These are phyloP conservation scores for Sphagnum magellanicum DNA, from an alignment of 228 moss, liverwort and hornwort species.

Conservation along the genomic window DNA sequence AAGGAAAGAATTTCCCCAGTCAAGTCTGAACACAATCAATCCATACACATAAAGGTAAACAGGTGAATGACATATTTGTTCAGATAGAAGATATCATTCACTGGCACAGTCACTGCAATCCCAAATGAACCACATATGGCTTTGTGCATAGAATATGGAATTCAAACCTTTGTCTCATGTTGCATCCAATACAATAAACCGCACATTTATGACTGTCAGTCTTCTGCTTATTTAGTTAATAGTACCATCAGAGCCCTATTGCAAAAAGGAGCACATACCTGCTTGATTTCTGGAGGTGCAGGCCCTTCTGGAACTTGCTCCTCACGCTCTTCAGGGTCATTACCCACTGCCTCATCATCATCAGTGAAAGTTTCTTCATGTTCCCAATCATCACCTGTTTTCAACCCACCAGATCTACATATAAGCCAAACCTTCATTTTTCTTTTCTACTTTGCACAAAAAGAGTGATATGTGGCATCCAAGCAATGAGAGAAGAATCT, in stretches of 20 bases:
- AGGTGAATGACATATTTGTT: too few relatives aligned
- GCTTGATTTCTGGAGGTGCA: constrained; percentile 95
- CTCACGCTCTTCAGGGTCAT: constrained; percentile 93
- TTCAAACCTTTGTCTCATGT: background rate
- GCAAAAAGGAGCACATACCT: constrained; percentile 29
- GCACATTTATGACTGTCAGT: background rate
- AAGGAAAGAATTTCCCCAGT: constrained; percentile 4
- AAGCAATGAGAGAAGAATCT: too few relatives aligned
- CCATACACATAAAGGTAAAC: background rate
- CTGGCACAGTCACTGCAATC: too few relatives aligned
- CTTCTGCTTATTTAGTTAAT: too few relatives aligned
- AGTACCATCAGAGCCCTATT: too few relatives aligned
- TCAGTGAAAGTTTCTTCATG: constrained; percentile 99
- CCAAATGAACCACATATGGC: too few relatives aligned
- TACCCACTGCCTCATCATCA: constrained; percentile 99
- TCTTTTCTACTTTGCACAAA: too few relatives aligned
- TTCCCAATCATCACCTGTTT: constrained; percentile 97
- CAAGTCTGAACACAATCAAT: constrained; percentile 1
- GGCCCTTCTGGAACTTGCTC: constrained; percentile 90
- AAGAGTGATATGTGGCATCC: too few relatives aligned
- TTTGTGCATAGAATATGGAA: too few relatives aligned
- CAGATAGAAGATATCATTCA: too few relatives aligned
- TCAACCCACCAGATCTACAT: background rate
- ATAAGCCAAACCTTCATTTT: too few relatives aligned
- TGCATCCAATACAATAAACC: background rate